These are phyloP conservation scores for Scutellaria galericulata DNA, from an alignment of 257 asterid species.

Conservation along the genomic window DNA sequence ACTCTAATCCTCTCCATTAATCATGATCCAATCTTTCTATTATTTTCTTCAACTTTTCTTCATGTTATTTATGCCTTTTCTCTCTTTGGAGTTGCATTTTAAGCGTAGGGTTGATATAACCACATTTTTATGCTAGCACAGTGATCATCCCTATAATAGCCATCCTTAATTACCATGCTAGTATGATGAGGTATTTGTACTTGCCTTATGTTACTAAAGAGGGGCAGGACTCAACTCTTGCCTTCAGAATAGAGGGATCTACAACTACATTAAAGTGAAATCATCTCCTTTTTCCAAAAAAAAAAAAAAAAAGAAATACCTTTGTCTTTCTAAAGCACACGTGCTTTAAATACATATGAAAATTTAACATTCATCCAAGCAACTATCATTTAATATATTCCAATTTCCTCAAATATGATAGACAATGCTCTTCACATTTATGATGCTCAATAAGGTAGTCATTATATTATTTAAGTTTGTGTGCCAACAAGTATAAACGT, in stretches of 20 bases:
- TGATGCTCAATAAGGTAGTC: not conserved
- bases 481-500: not conserved
- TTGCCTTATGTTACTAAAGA: not conserved
- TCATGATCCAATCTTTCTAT: constrained; percentile 1
- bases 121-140: not conserved
- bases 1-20: not conserved
- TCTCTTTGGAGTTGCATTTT: not conserved
- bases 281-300: not conserved
- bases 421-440: not conserved
- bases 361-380: not conserved
- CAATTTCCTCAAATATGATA: not conserved
- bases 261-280: not conserved
- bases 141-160: not conserved
- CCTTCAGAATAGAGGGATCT: not conserved
- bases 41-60: not conserved
- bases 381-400: not conserved
- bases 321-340: not conserved
- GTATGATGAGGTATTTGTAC: not conserved
- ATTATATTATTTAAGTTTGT: not conserved
- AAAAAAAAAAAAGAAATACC: not conserved
- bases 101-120: not conserved
- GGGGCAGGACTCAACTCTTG: not conserved
- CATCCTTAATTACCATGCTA: constrained; percentile 3
- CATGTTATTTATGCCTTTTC: not conserved
- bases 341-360: not conserved